Conservation (phyloP, 2,329 filamentous ascomycete species). For the Xylaria sp. region DNA sequence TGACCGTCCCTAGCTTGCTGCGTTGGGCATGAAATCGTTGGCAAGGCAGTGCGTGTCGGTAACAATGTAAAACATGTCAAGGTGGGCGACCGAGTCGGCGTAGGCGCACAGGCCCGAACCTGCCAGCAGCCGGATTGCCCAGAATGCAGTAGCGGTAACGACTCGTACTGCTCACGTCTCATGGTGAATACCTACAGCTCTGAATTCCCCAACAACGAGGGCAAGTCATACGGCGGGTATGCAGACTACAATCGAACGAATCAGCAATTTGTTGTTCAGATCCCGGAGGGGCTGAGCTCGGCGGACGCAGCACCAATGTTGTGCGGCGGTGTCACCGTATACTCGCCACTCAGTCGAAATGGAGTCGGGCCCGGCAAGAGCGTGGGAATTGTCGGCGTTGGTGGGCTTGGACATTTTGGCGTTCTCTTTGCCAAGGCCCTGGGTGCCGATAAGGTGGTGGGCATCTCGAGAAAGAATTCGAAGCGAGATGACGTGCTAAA, state of each 20-base stretch:
- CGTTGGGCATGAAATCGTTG: slow-evolving; percentile 70
- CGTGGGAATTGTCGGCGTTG: slow-evolving; percentile 71
- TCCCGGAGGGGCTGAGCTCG: slow-evolving; percentile 49
- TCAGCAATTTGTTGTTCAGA: slow-evolving; percentile 54
- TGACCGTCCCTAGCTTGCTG: slow-evolving; percentile 49
- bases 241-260: slow-evolving; percentile 44
- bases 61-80: slow-evolving; percentile 57
- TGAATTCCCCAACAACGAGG: slow-evolving; percentile 55
- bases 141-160: slow-evolving; percentile 48
- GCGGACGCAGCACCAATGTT: slow-evolving; percentile 65
- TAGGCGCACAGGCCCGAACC: slow-evolving; percentile 64
- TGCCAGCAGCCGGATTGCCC: slow-evolving; percentile 55
- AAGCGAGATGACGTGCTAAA: slow-evolving; percentile 62
- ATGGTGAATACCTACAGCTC: slow-evolving; percentile 60
- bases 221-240: slow-evolving; percentile 65
- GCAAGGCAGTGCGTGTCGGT: slow-evolving; percentile 62
- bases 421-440: slow-evolving; percentile 72
- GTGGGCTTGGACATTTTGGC: slow-evolving; percentile 72
- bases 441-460: slow-evolving; percentile 64
- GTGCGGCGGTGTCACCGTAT: slow-evolving; percentile 73
- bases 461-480: slow-evolving; percentile 58
- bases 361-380: slow-evolving; percentile 70
- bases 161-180: slow-evolving; percentile 48
- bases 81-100: slow-evolving; percentile 47
- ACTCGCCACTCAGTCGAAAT: slow-evolving; percentile 65